phyloP scores from a whole-genome alignment of 148 eudicot species.

The Dysphania ambrosioides region DNA sequence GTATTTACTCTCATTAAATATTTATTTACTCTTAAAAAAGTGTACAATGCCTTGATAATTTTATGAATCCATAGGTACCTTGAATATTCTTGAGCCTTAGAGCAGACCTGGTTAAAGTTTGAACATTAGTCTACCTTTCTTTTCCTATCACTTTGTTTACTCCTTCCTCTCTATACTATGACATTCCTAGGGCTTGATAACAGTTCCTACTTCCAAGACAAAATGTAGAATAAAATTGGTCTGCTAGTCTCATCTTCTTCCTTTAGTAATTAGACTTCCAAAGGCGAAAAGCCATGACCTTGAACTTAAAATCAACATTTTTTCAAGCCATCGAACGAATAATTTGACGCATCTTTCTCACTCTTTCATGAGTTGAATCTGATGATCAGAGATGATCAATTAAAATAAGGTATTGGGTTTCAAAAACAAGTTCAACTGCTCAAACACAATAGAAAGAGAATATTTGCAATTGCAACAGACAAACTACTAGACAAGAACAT shows the following conservation, averaged over 20 bases:
- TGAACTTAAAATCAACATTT: not conserved
- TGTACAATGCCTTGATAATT: too few relatives aligned
- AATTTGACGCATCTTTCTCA: not conserved
- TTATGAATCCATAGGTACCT: too few relatives aligned
- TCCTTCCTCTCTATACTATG: not conserved
- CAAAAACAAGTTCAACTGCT: too few relatives aligned
- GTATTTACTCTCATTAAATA: too few relatives aligned
- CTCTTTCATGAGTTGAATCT: not conserved
- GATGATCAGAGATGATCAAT: not conserved
- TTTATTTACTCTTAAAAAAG: too few relatives aligned
- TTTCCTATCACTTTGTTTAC: too few relatives aligned
- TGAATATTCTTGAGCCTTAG: too few relatives aligned
- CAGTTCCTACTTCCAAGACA: not conserved
- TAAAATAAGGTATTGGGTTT: too few relatives aligned
- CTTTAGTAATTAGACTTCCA: not conserved
- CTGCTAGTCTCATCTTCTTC: not conserved
- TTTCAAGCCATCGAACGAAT: not conserved
- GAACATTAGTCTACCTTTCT: not conserved
- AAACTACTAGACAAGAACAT: too few relatives aligned
- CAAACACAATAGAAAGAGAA: too few relatives aligned
- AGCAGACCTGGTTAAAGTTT: too few relatives aligned
- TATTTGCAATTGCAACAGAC: too few relatives aligned
- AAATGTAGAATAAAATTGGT: slow-evolving; percentile 2
- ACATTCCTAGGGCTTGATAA: not conserved
- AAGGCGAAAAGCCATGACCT: not conserved